These are phyloP conservation scores for Penicillium expansum DNA, from an alignment of 2,329 filamentous ascomycete genomes.

Conservation along the genomic window DNA sequence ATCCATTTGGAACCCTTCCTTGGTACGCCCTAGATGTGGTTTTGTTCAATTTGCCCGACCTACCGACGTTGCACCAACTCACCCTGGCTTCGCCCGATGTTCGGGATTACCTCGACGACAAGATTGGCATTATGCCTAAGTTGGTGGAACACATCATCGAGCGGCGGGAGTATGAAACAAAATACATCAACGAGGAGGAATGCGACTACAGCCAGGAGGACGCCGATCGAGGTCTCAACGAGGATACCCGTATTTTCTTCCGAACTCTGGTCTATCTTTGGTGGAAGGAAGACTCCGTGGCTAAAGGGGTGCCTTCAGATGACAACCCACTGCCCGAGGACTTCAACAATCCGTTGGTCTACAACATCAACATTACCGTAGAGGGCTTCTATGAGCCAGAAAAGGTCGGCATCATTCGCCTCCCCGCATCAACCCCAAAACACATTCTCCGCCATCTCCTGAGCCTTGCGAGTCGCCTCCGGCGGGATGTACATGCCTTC, in stretches of 20 bases:
- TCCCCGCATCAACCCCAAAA: background rate
- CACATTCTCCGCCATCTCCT: background rate
- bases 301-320: no score
- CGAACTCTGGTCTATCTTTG: background rate
- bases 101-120: background rate
- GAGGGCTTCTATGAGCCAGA: background rate
- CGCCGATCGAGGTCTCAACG: background rate
- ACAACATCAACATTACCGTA: accelerated
- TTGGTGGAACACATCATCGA: background rate
- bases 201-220: no score
- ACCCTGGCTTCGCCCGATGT: background rate
- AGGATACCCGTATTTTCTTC: background rate
- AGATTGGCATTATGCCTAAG: background rate
- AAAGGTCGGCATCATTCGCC: background rate
- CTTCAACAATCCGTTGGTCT: background rate
- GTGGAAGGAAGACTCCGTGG: background rate
- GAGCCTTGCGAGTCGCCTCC: background rate
- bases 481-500: background rate
- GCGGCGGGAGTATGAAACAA: no score
- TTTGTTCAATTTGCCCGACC: background rate
- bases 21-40: background rate
- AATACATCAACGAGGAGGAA: no score
- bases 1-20: background rate
- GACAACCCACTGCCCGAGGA: background rate
- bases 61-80: background rate